A percentile compares a stretch with the other conserved stretches of the same genome.
phyloP scores from a whole-genome alignment of 2,329 filamentous ascomycete species.

The Cladosporium sp. region DNA sequence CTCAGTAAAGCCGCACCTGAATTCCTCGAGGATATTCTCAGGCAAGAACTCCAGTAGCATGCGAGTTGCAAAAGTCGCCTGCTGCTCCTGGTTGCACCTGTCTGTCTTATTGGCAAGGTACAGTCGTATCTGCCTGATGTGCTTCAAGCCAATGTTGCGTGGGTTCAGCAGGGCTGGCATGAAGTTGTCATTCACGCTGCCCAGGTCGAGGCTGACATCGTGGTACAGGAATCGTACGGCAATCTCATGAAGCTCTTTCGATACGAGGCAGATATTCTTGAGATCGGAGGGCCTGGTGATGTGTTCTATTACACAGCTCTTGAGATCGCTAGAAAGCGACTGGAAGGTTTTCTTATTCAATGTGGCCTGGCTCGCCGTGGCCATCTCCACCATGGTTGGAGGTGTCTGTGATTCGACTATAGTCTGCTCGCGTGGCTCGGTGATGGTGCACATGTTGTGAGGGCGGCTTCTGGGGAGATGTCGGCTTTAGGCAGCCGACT shows the following conservation, averaged over 20 bases:
- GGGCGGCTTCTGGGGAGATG: neutral
- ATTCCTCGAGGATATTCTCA: slow-evolving; percentile 45
- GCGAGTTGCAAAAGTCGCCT: slow-evolving; percentile 44
- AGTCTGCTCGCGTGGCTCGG: slow-evolving; percentile 2
- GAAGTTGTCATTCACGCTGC: slow-evolving; percentile 39
- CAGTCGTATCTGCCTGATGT: slow-evolving; percentile 43
- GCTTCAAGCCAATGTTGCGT: slow-evolving; percentile 43
- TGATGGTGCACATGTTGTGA: neutral
- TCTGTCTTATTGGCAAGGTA: slow-evolving; percentile 42
- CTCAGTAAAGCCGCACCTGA: slow-evolving; percentile 29
- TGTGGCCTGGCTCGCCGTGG: too few species aligned
- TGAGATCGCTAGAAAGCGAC: slow-evolving; percentile 22
- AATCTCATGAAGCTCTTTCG: slow-evolving; percentile 44
- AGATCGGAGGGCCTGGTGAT: slow-evolving; percentile 44
- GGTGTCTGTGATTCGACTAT: neutral
- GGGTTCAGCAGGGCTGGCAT: slow-evolving; percentile 44
- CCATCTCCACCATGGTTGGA: neutral
- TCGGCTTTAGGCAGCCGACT: neutral
- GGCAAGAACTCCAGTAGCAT: slow-evolving; percentile 47
- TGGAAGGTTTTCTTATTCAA: slow-evolving; percentile 12
- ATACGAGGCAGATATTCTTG: slow-evolving; percentile 43
- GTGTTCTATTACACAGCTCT: slow-evolving; percentile 38
- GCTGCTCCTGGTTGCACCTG: slow-evolving; percentile 39
- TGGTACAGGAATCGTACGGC: slow-evolving; percentile 43
- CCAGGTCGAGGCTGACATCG: slow-evolving; percentile 44